Percentiles rank a stretch among this genome's conserved stretches.
These are phyloP conservation scores for Centella asiatica DNA, from an alignment of 129 eudicot species.

Conservation along the genomic window DNA sequence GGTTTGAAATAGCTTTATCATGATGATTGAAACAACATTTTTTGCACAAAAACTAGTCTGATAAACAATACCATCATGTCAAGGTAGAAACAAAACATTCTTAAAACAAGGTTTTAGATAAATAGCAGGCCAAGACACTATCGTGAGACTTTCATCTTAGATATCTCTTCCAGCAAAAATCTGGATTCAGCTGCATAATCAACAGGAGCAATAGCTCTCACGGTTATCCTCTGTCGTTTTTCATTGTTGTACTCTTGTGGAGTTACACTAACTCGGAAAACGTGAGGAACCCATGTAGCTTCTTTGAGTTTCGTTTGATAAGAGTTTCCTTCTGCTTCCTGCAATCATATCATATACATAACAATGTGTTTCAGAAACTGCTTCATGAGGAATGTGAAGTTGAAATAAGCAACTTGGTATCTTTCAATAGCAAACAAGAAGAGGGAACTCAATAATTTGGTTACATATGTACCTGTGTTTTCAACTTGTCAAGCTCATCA, in stretches of 20 bases:
- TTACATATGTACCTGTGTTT: slow-evolving; percentile 40
- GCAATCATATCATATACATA: background rate
- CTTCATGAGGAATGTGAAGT: background rate
- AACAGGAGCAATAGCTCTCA: slow-evolving; percentile 54
- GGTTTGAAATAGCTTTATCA: background rate
- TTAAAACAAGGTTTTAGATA: background rate
- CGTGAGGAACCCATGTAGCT: slow-evolving; percentile 72
- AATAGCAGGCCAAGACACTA: slow-evolving; percentile 1
- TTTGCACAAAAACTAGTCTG: slow-evolving; percentile 1
- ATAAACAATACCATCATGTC: background rate
- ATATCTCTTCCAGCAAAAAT: slow-evolving; percentile 55
- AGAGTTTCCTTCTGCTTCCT: slow-evolving; percentile 48
- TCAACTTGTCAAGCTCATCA: slow-evolving; percentile 64
- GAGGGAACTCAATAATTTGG: background rate
- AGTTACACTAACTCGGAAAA: slow-evolving; percentile 63
- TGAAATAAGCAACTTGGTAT: background rate
- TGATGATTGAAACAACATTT: background rate
- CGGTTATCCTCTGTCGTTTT: slow-evolving; percentile 73
- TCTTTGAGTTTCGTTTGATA: slow-evolving; percentile 62
- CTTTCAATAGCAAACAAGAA: background rate
- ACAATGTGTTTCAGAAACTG: background rate
- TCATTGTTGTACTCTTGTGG: slow-evolving; percentile 76
- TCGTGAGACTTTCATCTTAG: slow-evolving; percentile 51
- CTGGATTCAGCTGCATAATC: slow-evolving; percentile 83
- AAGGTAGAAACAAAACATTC: background rate